phyloP scores from a whole-genome alignment of 2,329 filamentous ascomycete genomes.

The Allantophomopsis cytisporea region DNA sequence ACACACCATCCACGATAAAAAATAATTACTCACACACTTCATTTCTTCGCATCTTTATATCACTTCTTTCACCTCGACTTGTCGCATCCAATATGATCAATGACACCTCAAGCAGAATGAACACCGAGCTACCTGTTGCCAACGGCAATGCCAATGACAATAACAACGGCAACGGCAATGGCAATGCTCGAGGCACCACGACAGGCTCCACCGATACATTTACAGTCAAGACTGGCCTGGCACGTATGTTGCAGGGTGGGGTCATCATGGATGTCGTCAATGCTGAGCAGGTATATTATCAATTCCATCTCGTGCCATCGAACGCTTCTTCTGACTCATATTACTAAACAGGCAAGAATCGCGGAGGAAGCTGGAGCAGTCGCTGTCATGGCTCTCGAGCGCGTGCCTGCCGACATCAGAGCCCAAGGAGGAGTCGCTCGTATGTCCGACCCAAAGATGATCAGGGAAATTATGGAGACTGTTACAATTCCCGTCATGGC shows the following conservation, averaged over 20 bases:
- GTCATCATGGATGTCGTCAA: slow-evolving; percentile 99
- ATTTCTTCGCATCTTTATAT: no score
- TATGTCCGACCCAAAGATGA: slow-evolving; percentile 93
- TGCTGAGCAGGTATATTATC: slow-evolving; percentile 53
- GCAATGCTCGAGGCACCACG: slow-evolving; percentile 5
- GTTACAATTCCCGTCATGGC: slow-evolving; percentile 99
- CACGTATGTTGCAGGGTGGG: slow-evolving; percentile 96
- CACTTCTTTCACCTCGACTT: no score
- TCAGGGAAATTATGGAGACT: slow-evolving; percentile 85
- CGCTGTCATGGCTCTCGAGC: slow-evolving; percentile 97
- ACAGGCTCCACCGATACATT: slow-evolving; percentile 33
- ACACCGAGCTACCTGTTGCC: slow-evolving; percentile 29
- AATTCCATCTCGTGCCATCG: neutral
- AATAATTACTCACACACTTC: no score
- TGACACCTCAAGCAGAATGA: slow-evolving; percentile 17
- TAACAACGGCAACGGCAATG: slow-evolving; percentile 7
- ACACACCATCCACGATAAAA: no score
- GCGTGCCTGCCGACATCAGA: slow-evolving; percentile 92
- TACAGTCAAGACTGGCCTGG: slow-evolving; percentile 85
- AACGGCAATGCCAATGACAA: slow-evolving; percentile 6
- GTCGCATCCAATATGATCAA: no score
- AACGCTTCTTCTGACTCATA: slow-evolving; percentile 4
- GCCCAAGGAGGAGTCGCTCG: slow-evolving; percentile 84
- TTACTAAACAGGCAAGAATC: slow-evolving; percentile 58
- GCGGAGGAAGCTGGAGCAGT: slow-evolving; percentile 92